phyloP scores from a whole-genome alignment of 163 green algal genomes.

The Chloroidium sp. region DNA sequence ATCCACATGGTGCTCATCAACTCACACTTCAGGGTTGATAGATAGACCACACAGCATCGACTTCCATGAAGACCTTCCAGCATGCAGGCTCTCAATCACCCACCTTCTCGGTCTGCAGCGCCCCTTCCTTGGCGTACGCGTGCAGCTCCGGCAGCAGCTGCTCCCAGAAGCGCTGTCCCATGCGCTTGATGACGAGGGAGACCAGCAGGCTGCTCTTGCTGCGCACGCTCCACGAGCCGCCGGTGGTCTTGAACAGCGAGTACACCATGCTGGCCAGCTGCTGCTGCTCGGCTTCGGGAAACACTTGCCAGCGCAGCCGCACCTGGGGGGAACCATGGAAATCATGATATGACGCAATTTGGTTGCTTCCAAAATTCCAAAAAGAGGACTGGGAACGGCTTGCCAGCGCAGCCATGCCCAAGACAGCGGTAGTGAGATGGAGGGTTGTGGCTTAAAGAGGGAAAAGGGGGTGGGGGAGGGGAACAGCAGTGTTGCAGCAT shows the following conservation, averaged over 20 bases:
- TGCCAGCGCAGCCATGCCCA: not conserved
- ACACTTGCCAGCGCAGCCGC: slow-evolving; percentile 50
- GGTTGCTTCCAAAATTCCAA: not conserved
- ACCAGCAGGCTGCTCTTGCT: slow-evolving; percentile 68
- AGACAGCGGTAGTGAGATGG: not conserved
- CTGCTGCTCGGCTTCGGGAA: slow-evolving; percentile 40
- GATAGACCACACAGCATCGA: too few species aligned
- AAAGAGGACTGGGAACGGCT: not conserved
- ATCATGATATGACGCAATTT: not conserved
- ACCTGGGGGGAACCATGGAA: slow-evolving; percentile 25
- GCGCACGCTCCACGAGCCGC: slow-evolving; percentile 15
- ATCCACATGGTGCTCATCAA: too few species aligned
- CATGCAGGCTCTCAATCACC: not conserved
- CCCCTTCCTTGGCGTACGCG: slow-evolving; percentile 31
- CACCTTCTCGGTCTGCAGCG: slow-evolving; percentile 31
- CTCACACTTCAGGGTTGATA: too few species aligned
- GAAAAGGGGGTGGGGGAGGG: too few species aligned
- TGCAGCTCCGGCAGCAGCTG: slow-evolving; percentile 61
- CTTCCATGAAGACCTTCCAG: not conserved
- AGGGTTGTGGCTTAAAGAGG: not conserved
- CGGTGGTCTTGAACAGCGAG: not conserved
- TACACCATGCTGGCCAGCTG: slow-evolving; percentile 32
- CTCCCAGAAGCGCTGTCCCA: slow-evolving; percentile 41
- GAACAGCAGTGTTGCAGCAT: not conserved
- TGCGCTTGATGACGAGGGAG: slow-evolving; percentile 57